A percentile compares a stretch with the other conserved stretches of the same genome.
Evolutionary conservation across 2,329 filamentous ascomycete species (phyloP).

Genomic region (Biscogniauxia marginata): DNA sequence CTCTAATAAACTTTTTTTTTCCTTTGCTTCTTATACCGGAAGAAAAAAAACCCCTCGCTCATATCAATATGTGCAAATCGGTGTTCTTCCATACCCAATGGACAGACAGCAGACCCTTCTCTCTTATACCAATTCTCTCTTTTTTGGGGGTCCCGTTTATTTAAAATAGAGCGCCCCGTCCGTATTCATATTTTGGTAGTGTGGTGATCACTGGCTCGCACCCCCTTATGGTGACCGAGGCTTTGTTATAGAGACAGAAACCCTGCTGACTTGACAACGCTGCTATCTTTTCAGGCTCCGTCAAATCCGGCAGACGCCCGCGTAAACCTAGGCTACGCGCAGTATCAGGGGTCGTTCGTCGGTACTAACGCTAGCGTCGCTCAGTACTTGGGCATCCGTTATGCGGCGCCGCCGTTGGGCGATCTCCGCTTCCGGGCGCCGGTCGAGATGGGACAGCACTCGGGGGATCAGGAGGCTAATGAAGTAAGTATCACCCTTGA

Average conservation of each 20-base stretch:
- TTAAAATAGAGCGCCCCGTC: too few relatives aligned
- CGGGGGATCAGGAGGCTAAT: constrained; percentile 36
- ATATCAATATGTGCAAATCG: too few relatives aligned
- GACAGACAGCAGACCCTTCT: too few relatives aligned
- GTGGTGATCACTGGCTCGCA: too few relatives aligned
- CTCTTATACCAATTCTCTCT: too few relatives aligned
- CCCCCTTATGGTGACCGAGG: too few relatives aligned
- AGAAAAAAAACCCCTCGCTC: too few relatives aligned
- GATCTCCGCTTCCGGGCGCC: constrained; percentile 52
- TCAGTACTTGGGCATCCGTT: constrained; percentile 50
- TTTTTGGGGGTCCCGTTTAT: too few relatives aligned
- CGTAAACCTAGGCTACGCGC: constrained; percentile 45
- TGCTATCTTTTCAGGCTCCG: constrained; percentile 7
- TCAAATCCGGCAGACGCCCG: constrained; percentile 18
- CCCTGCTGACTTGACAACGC: neutral
- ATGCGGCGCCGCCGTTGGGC: constrained; percentile 49
- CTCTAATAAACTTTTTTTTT: too few relatives aligned
- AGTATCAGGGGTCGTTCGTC: constrained; percentile 41
- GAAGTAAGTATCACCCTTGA: too few relatives aligned
- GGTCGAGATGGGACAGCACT: constrained; percentile 37
- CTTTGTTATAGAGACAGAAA: neutral
- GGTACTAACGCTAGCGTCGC: constrained; percentile 36
- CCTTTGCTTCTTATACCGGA: neutral
- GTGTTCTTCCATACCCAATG: too few relatives aligned
- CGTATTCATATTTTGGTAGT: too few relatives aligned